Conservation (phyloP, 352 stramenopile genomes). For the Achlya hypogyna region DNA sequence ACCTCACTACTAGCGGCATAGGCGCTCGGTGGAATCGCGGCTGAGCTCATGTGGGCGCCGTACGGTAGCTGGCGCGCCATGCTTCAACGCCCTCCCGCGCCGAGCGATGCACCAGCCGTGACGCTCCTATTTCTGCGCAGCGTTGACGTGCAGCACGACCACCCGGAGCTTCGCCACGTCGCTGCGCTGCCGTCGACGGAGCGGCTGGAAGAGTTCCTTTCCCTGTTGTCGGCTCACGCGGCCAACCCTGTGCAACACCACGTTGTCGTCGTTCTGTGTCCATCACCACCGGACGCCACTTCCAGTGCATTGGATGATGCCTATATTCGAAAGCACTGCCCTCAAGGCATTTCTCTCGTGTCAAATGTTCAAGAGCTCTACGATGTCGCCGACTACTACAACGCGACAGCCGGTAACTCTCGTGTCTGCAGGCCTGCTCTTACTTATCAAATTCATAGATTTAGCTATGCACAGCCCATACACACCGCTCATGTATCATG, state of each 20-base stretch:
- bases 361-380: conserved; percentile 29
- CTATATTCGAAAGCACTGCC: conserved; percentile 21
- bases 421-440: background rate
- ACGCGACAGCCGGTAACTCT: conserved; percentile 37
- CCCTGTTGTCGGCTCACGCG: background rate
- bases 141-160: background rate
- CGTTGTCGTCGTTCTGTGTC: conserved; percentile 35
- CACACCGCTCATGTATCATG: conserved; percentile 49
- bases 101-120: background rate
- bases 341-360: conserved; percentile 25
- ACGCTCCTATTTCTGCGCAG: background rate
- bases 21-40: background rate
- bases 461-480: conserved; percentile 44
- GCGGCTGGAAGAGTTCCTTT: background rate
- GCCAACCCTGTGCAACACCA: background rate
- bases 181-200: background rate
- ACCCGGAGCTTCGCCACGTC: conserved; percentile 1
- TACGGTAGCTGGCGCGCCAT: background rate
- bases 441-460: background rate
- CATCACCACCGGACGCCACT: conserved; percentile 22
- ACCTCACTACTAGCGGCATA: background rate
- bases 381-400: conserved; percentile 25
- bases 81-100: background rate
- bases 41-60: background rate
- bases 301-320: conserved; percentile 19